Base-by-base conservation (phyloP, 1,284 basidiomycete species). In the Pholiota adiposa region DNA sequence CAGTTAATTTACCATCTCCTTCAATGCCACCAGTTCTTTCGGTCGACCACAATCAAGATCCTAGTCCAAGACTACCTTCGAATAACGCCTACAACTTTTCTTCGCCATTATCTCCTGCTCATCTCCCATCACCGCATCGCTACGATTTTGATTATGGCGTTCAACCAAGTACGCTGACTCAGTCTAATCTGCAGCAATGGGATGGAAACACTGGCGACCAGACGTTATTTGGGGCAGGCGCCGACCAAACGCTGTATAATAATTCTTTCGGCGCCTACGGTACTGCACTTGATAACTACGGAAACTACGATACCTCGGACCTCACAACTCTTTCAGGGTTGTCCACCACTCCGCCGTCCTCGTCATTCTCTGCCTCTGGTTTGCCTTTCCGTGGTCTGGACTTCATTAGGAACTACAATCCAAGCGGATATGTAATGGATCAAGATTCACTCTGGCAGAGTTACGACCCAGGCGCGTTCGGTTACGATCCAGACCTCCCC, bases 341-440 rank as follows among this genome's bases (percentile, higher is more conserved):
- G 44, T 83, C 84, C 6, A 82, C 81, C 25, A 82, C 86, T 14
- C 82, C 87, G 5, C 83, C 86, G 3, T 81, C 80, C 1, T 75
- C 85, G 23, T 81, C 83, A 3, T 92, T 92, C 70, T 79, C 84
- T 62, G 83, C 84, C 4, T 78, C 86, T 29, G 90, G 91, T 29
- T 77, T 93, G 27, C 92, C 91, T 0, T 93, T 93, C 78, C 82
- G 85, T 41, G 91, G 90, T 16, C 78, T 93, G 43, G 91, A 93
- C 66, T 93, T 84, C 67, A 87, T 93, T 66, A 84, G 88, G 63
- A 92, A 90, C 67, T 91, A 88, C 70, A 77, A 74, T 61, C 68
- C 77, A 56, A 77, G 77, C 62, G 78, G 80, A 51, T 80, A 79
- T 69, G 69, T 72, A 19, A 66, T 72, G 49, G 75, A 89, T 56